Evolutionary conservation across 345 rosid genomes (phyloP).

Genomic region (Pugionium cornutum): DNA sequence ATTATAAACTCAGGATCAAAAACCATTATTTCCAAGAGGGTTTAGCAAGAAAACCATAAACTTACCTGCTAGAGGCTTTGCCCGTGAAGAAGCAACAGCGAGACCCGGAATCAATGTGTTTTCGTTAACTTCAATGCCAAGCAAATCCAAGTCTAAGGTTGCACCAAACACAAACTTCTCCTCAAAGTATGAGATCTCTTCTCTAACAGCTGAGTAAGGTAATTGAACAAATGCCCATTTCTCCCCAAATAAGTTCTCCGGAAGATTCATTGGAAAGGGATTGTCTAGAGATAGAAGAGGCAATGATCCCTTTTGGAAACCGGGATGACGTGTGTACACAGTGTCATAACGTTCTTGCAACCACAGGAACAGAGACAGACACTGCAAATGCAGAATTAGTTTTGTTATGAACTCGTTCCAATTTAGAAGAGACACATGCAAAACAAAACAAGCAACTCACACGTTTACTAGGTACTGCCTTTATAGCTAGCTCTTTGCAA

Average conservation of each 20-base stretch:
- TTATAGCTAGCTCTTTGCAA: slow-evolving; percentile 77
- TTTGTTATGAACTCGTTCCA: not conserved
- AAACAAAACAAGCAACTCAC: slow-evolving; percentile 44
- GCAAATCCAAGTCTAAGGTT: slow-evolving; percentile 82
- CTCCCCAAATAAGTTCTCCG: slow-evolving; percentile 84
- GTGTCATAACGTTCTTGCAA: slow-evolving; percentile 88
- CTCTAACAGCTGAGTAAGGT: slow-evolving; percentile 79
- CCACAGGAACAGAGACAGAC: slow-evolving; percentile 82
- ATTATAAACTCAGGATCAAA: slow-evolving; percentile 16
- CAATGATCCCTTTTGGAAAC: slow-evolving; percentile 88
- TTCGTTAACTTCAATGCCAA: slow-evolving; percentile 81
- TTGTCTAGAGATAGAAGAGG: slow-evolving; percentile 81
- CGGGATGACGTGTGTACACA: slow-evolving; percentile 79
- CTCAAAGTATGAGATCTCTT: slow-evolving; percentile 65
- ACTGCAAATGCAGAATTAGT: slow-evolving; percentile 49
- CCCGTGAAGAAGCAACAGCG: slow-evolving; percentile 89
- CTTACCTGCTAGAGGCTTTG: slow-evolving; percentile 84
- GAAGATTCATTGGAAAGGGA: slow-evolving; percentile 93
- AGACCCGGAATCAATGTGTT: slow-evolving; percentile 84
- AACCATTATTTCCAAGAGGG: not conserved
- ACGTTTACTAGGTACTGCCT: slow-evolving; percentile 83
- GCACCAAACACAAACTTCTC: slow-evolving; percentile 71
- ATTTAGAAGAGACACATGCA: slow-evolving; percentile 3
- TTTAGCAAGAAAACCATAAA: not conserved
- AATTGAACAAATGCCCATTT: slow-evolving; percentile 95